Evolutionary conservation across 2,329 filamentous ascomycete genomes (phyloP), one percentile per base, ranked within the genome.

Genomic region (Macrophomina pseudophaseolina): DNA sequence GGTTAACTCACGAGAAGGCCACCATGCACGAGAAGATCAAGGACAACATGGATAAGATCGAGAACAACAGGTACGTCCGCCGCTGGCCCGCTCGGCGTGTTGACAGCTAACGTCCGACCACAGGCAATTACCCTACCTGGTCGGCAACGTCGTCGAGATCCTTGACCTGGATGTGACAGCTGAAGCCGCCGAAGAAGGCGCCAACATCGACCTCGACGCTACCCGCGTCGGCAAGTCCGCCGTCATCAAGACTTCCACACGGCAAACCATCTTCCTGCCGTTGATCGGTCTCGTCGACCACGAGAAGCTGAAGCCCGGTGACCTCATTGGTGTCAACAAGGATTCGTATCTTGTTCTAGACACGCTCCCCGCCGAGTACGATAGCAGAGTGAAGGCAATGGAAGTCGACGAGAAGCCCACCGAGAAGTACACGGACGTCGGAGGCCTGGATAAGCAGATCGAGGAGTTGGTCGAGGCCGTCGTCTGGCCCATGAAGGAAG

Each of bases 401-500:
- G 96, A 99, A 84, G 95, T 99, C 7, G 95, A 99, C 75, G 96
- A 99, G 86, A 99, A 99, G 86, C 96, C 95, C 9, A 98, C 94
- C 46, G 95, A 99, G 82, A 97, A 98, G 82, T 99, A 99, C 83
- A 95, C 90, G 65, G 95, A 99, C 82, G 96, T 99, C 14, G 95
- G 95, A 82, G 95, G 95, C 62, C 81, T 99, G 74, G 94, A 97
- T 82, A 99, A 99, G 84, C 95, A 99, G 84, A 99, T 99, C 76
- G 94, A 97, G 80, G 96, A 99, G 82, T 87, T 99, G 65, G 94
- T 99, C 8, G 95, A 99, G 83, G 95, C 95, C 66, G 95, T 99
- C 59, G 95, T 99, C 35, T 98, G 94, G 94, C 95, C 95, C 1
- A 99, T 99, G 95, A 98, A 98, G 87, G 94, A 99, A 82, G 94